A percentile compares a stretch with the other conserved stretches of the same genome.
Conservation (phyloP, 306 rosid genomes). For the Cucurbita moschata region DNA sequence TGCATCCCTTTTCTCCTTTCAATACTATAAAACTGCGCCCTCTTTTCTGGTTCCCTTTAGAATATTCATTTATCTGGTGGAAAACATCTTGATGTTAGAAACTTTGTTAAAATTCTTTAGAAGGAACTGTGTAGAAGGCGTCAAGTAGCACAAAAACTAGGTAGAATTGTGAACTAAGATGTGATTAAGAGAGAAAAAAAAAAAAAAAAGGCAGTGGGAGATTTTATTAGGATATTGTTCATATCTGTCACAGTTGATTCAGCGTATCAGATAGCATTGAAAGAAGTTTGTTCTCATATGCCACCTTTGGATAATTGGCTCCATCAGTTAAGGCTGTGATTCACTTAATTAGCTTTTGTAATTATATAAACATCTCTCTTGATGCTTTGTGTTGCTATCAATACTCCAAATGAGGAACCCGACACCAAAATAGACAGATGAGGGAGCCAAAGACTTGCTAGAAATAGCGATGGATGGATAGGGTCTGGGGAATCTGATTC, state of each 20-base stretch:
- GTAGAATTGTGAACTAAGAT: neutral
- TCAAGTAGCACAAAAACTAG: neutral
- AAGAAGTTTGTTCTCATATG: neutral
- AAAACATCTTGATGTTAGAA: neutral
- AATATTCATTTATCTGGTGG: neutral
- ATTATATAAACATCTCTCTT: neutral
- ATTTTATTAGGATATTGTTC: neutral
- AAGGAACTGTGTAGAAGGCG: neutral
- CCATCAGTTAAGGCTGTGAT: neutral
- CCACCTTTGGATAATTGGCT: neutral
- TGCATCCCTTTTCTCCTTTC: neutral
- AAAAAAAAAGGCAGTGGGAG: neutral
- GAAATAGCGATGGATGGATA: neutral
- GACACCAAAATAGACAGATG: neutral
- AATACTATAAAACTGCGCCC: neutral
- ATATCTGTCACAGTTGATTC: neutral
- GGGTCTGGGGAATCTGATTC: constrained; percentile 5
- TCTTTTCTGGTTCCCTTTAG: neutral
- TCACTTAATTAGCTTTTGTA: neutral
- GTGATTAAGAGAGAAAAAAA: neutral
- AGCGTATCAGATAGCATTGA: neutral
- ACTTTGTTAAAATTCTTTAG: neutral
- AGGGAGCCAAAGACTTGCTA: neutral
- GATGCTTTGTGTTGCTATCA: neutral
- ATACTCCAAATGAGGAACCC: neutral